These are phyloP conservation scores for Calonectria fujianensis DNA, from an alignment of 2,329 filamentous ascomycete species.

Conservation along the genomic window DNA sequence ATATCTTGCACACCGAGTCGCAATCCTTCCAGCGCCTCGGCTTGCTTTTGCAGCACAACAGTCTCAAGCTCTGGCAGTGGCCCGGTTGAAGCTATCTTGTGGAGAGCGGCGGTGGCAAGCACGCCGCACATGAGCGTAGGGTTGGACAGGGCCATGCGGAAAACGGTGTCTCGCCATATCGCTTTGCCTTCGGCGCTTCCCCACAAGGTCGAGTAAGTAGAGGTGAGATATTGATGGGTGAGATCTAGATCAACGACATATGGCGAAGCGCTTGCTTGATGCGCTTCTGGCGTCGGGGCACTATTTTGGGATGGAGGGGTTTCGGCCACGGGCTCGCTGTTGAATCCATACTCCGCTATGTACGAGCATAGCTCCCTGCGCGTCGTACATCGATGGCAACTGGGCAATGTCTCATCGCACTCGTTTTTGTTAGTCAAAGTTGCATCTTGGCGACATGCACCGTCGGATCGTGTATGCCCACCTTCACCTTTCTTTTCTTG, in stretches of 20 bases:
- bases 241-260: constrained; percentile 41
- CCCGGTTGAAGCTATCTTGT: constrained; percentile 26
- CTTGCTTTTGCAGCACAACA: constrained; percentile 38
- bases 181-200: constrained; percentile 37
- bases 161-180: constrained; percentile 46
- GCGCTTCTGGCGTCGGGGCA: neutral
- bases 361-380: constrained; percentile 42
- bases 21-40: constrained; percentile 37
- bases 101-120: constrained; percentile 44
- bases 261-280: neutral
- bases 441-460: neutral
- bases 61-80: constrained; percentile 17
- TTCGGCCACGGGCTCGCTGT: neutral
- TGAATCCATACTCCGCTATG: constrained; percentile 32
- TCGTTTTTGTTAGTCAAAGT: neutral
- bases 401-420: constrained; percentile 45
- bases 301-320: neutral
- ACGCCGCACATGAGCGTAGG: constrained; percentile 41
- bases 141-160: constrained; percentile 39
- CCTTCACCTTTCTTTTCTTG: constrained; percentile 47
- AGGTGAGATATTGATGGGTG: constrained; percentile 43
- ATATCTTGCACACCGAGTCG: constrained; percentile 31
- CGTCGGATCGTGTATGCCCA: neutral
- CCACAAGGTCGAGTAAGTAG: constrained; percentile 43
- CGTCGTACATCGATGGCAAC: constrained; percentile 37